Evolutionary conservation across 495 filamentous ascomycete genomes (phyloP), one percentile per base, ranked within the genome.

Genomic region (Aspergillus homomorphus): DNA sequence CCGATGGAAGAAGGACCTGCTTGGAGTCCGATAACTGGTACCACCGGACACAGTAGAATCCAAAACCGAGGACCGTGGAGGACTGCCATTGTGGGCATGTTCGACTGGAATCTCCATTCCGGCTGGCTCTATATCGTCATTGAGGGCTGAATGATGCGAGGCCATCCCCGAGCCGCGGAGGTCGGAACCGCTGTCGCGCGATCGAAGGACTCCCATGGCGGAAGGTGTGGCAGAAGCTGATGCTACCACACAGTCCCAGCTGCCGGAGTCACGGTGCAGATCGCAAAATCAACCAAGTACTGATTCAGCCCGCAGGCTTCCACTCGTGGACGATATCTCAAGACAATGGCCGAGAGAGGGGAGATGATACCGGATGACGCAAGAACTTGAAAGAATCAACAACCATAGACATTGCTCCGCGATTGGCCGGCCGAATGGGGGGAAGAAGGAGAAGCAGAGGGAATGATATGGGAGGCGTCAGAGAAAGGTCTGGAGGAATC

Each of bases 1-100:
- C 30, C 89, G 83, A 59, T 92, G 89, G 54, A 89, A 86, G 61
- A 89, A 94, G 4, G 90, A 93, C 54, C 91, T 82, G 43, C 84
- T 84, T 7, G 89, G 89, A 38, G 88, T 87, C 65, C 87, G 79
- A 60, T 87, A 80, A 51, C 75, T 80, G 49, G 72, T 65, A 19
- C 68, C 71, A 43, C 68, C 66, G 60, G 70, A 66, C 51, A 68
- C 69, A 9, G 73, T 71, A 6, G 80, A 67, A 15, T 80, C 77
- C 3, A 67, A 48, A 9, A 69, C 69, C 30, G 63, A 57, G n/a
- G 62, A 60, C 18, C 66, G 65, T 24, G 73, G 68, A 24, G 69
- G 66, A 59, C 66, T 73, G 57, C 67, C 67, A 50, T 66, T 50
- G 48, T 67, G 69, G 41, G 69, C 66, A n/a, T 72, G 69, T 62